Conservation (phyloP, 495 filamentous ascomycete species). For the Opeltia flavorubescens region DNA sequence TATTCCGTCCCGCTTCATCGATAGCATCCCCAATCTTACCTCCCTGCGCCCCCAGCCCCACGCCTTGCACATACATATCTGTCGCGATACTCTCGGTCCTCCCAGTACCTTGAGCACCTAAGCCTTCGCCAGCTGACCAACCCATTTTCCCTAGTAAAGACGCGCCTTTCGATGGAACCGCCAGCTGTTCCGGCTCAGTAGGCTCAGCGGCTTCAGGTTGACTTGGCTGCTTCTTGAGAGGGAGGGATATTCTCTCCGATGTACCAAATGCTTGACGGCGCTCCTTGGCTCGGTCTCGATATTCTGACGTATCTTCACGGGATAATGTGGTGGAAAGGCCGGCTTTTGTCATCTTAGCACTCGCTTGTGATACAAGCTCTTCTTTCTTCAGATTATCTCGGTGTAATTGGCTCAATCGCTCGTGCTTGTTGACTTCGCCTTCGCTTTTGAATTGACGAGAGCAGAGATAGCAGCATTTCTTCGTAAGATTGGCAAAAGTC, state of each 20-base stretch:
- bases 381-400: conserved; percentile 52
- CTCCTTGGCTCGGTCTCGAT: conserved; percentile 76
- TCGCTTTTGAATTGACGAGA: conserved; percentile 55
- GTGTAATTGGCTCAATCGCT: conserved; percentile 63
- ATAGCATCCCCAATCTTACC: conserved; percentile 71
- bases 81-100: conserved; percentile 64
- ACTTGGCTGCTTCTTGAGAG: conserved; percentile 24
- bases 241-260: conserved; percentile 35
- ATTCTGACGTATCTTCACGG: conserved; percentile 30
- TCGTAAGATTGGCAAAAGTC: conserved; percentile 57
- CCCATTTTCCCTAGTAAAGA: conserved; percentile 83
- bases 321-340: conserved; percentile 18
- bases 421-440: conserved; percentile 59
- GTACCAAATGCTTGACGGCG: conserved; percentile 63
- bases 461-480: conserved; percentile 67
- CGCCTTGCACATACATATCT: conserved; percentile 67
- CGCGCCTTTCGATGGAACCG: conserved; percentile 59
- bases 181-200: conserved; percentile 20
- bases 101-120: conserved; percentile 69
- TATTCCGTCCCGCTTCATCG: conserved; percentile 64
- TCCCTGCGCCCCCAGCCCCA: conserved; percentile 74
- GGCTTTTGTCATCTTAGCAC: conserved; percentile 42
- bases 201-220: conserved; percentile 16
- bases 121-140: conserved; percentile 64
- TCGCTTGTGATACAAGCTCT: conserved; percentile 41